These are phyloP conservation scores for Syzygium syzygioides DNA, from an alignment of 441 rosid genomes.

Conservation along the genomic window DNA sequence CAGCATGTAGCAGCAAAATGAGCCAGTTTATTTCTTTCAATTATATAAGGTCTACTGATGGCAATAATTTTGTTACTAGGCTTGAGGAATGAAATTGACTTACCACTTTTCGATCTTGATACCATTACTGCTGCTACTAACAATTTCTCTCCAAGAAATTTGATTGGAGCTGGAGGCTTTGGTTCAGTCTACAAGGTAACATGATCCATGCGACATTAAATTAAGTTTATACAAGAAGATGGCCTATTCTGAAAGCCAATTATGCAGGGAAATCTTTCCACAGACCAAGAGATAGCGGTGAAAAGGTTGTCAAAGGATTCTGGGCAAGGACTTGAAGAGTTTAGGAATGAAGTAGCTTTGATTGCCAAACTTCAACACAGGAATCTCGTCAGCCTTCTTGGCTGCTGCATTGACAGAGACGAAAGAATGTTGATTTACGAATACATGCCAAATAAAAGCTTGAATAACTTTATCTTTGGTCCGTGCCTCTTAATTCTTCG, in stretches of 20 bases:
- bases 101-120: constrained; percentile 16
- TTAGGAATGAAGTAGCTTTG: constrained; percentile 20
- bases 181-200: constrained; percentile 32
- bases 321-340: constrained; percentile 36
- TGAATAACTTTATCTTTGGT: constrained; percentile 37
- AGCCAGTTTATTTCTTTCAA: not conserved
- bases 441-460: constrained; percentile 40
- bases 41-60: not conserved
- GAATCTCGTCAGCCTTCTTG: constrained; percentile 40
- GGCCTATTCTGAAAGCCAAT: too few species aligned
- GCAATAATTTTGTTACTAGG: not conserved
- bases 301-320: constrained; percentile 40
- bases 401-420: constrained; percentile 33
- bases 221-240: not conserved
- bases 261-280: constrained; percentile 14
- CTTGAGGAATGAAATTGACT: constrained; percentile 6
- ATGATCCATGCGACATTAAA: not conserved
- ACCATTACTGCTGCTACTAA: constrained; percentile 20
- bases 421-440: constrained; percentile 42
- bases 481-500: not conserved
- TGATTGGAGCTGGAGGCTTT: constrained; percentile 31
- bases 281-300: constrained; percentile 37
- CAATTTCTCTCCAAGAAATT: constrained; percentile 17
- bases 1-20: not conserved
- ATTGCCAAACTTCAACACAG: constrained; percentile 44